phyloP scores from a whole-genome alignment of 352 stramenopile species.

The Pythium monospermum region DNA sequence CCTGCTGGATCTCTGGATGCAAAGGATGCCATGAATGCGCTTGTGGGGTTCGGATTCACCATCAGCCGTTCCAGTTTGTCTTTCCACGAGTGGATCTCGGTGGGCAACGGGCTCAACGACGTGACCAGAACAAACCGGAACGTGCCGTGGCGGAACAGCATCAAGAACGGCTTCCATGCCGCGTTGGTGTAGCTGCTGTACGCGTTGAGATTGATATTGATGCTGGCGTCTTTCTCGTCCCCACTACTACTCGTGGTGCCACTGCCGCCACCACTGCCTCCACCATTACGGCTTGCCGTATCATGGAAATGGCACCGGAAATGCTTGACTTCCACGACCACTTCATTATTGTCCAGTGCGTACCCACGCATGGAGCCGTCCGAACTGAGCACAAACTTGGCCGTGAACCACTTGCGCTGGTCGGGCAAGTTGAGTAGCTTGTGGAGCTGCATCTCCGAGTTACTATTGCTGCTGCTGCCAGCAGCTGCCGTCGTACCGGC shows the following conservation, averaged over 20 bases:
- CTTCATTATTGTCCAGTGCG: constrained; percentile 22
- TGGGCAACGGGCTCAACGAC: constrained; percentile 30
- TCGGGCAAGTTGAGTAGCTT: constrained; percentile 51
- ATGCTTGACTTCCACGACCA: constrained; percentile 44
- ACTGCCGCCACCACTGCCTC: constrained; percentile 8
- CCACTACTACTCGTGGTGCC: constrained; percentile 5
- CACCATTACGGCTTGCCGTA: too few relatives aligned
- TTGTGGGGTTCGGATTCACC: constrained; percentile 7
- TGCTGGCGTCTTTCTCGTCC: too few relatives aligned
- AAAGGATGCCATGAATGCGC: too few relatives aligned
- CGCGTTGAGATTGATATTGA: constrained; percentile 1
- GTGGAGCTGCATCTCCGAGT: constrained; percentile 27
- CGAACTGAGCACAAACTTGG: constrained; percentile 37
- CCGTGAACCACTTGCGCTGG: constrained; percentile 44
- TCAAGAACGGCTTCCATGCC: constrained; percentile 43
- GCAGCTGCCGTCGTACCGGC: not conserved
- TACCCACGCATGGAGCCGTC: constrained; percentile 42
- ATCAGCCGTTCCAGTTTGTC: constrained; percentile 46
- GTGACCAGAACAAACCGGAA: constrained; percentile 56
- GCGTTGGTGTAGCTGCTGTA: constrained; percentile 28
- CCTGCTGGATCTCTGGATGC: too few relatives aligned
- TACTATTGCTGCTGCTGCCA: too few relatives aligned
- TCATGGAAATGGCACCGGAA: constrained; percentile 49
- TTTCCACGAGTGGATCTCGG: constrained; percentile 46
- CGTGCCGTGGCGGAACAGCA: constrained; percentile 43